Evolutionary conservation across 106 monocot genomes (phyloP), one percentile per base, ranked within the genome.

Genomic region (Dioscorea dumetorum): DNA sequence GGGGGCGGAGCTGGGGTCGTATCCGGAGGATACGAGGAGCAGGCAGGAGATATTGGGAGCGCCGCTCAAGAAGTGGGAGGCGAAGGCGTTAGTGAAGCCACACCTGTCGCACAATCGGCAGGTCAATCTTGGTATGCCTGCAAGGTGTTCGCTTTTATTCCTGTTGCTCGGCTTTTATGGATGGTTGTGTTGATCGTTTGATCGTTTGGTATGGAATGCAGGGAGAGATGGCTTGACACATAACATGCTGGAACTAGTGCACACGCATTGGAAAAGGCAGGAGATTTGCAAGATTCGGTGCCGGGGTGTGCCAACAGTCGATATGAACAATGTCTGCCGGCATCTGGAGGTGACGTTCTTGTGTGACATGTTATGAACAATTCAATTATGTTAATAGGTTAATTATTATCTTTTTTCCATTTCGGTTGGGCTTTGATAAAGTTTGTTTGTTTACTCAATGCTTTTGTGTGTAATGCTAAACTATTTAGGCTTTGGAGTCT

Each of bases 221-320:
- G 97, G 99, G 73, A 87, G 99, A 75, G 99, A 99, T 83, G 99
- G 99, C 0, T 73, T 99, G 51, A 93, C 93, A 0, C 99, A 99
- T 74, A 99, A 99, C 71, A 99, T 99, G 99, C 77, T 99, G 83
- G 90, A 93, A 62, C 66, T 85, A 75, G 75, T 99, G 41, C 99
- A 99, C 76, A 73, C 79, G 8, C 99, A 99, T 72, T 99, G 99
- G 99, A 99, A 80, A 60, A 78, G 93, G 5, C 74, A 85, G 50
- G 51, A 90, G 70, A 72, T 99, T 57, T 99, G 99, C 66, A 99
- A 93, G 79, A 82, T 99, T 67, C 90, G 93, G 66, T 93, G 99
- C 70, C 86, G 93, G 71, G 99, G 99, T 51, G 99, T 99, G 66
- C 99, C 99, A 24, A 99, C 99, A n/a, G 79, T 99, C 48, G 93